Evolutionary conservation across 73 alveolate species (phyloP), one percentile per base, ranked within the genome.

Genomic region (Tetrahymena malaccensis): DNA sequence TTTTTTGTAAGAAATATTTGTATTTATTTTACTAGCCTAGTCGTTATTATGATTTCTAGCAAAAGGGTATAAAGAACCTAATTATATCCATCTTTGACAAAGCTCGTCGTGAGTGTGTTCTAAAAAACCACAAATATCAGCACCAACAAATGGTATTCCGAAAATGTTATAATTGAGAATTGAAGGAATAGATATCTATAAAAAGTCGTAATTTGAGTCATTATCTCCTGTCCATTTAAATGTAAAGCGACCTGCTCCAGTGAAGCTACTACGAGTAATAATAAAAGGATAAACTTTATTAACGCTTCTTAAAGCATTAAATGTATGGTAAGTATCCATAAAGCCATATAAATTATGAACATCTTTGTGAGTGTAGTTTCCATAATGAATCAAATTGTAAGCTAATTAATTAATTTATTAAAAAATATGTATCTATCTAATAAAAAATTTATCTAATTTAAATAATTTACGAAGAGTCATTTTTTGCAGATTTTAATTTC

Each of bases 111-210:
- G 95, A 11, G 99, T 94, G 83, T 98, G 93, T 0, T 97, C 96
- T 58, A 93, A 94, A 94, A 99, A 99, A 22, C 99, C 99, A 96
- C 99, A 99, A 85, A 98, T 98, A 94, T 99, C 99, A 94, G 99
- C 99, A 10, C 99, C 99, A 22, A 96, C 97, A 84, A 97, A 96
- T 19, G 99, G 99, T 57, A 98, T 97, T 22, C 99, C 99, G 96
- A 98, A 99, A 96, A 99, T 96, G 50, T 98, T 97, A 98, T 98
- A 98, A 96, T 98, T 98, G 96, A 99, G 97, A 93, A 99, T 97
- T 40, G 99, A 98, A 57, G 98, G 95, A 56, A 99, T 97, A 25
- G 99, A 98, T 96, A 96, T 95, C 94, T 96, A 97, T 99, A 99
- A 96, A 96, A 96, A 98, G 34, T 94, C 97, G 97, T 96, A 97